Conservation (phyloP, 352 stramenopile species). For the Phytophthora pisi region DNA sequence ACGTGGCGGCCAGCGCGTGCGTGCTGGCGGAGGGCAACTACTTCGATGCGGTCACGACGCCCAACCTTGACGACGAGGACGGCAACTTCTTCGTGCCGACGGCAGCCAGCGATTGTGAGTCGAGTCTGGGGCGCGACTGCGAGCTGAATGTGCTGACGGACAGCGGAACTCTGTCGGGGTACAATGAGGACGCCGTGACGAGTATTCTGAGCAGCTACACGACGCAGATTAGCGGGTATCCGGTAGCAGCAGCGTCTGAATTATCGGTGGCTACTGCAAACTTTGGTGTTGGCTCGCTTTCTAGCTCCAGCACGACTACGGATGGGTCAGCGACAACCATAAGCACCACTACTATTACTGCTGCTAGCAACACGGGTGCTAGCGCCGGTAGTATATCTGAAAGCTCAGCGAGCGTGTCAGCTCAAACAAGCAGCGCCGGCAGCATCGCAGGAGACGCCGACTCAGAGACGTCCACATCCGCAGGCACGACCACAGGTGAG, state of each 20-base stretch:
- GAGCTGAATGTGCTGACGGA: slow-evolving; percentile 22
- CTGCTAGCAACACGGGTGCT: too few species aligned
- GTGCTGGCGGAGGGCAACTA: slow-evolving; percentile 50
- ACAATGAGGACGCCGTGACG: slow-evolving; percentile 9
- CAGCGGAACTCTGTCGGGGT: slow-evolving; percentile 12
- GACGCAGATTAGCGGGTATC: slow-evolving; percentile 14
- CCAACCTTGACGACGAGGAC: slow-evolving; percentile 6
- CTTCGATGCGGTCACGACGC: slow-evolving; percentile 35
- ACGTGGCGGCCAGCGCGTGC: slow-evolving; percentile 13
- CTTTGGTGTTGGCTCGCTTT: slow-evolving; percentile 23
- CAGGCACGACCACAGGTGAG: too few species aligned
- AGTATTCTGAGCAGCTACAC: slow-evolving; percentile 11
- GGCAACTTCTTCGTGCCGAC: slow-evolving; percentile 24
- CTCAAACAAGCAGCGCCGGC: too few species aligned
- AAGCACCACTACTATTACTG: too few species aligned
- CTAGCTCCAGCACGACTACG: too few species aligned
- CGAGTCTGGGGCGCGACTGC: slow-evolving; percentile 20
- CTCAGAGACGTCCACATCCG: too few species aligned
- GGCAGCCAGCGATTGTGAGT: slow-evolving; percentile 9
- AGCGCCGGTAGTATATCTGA: too few species aligned
- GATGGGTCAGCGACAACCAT: too few species aligned
- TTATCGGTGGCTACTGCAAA: slow-evolving; percentile 7
- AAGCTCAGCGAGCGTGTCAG: too few species aligned
- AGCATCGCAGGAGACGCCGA: too few species aligned
- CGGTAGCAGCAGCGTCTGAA: slow-evolving; percentile 8